Conservation (phyloP, 73 alveolate genomes). For the Symbiodinium natans region DNA sequence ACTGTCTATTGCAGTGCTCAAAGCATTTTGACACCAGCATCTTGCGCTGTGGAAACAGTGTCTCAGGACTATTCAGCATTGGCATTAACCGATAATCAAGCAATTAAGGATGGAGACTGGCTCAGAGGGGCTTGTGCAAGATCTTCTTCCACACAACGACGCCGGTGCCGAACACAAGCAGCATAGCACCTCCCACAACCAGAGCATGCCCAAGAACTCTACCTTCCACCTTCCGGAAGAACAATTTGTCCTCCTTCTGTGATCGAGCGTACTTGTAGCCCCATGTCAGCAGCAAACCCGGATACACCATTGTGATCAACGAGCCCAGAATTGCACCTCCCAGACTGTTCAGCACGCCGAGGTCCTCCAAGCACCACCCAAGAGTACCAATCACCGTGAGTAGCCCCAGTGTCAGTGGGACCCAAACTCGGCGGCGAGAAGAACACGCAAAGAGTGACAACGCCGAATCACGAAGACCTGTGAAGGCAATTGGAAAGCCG, state of each 20-base stretch:
- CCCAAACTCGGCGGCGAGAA: slow-evolving; percentile 70
- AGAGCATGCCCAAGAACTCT: neutral
- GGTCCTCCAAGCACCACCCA: slow-evolving; percentile 42
- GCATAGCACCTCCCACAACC: neutral
- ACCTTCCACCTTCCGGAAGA: slow-evolving; percentile 35
- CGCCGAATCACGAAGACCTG: slow-evolving; percentile 70
- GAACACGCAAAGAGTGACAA: slow-evolving; percentile 34
- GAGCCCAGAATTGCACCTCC: slow-evolving; percentile 75
- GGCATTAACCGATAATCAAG: no score
- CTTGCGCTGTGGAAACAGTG: no score
- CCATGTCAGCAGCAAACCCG: slow-evolving; percentile 81
- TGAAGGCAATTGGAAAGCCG: slow-evolving; percentile 80
- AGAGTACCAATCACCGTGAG: slow-evolving; percentile 23
- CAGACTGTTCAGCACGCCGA: slow-evolving; percentile 67
- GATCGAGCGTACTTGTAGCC: neutral
- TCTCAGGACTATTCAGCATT: no score
- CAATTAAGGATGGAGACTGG: no score
- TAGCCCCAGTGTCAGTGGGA: slow-evolving; percentile 26
- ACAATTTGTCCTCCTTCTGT: neutral
- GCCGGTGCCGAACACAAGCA: slow-evolving; percentile 27
- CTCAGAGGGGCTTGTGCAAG: neutral
- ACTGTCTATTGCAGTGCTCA: no score
- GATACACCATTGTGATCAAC: slow-evolving; percentile 33
- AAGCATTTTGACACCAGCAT: no score
- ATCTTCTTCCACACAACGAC: neutral